Evolutionary conservation across 2,329 filamentous ascomycete genomes (phyloP).

Genomic region (Colletotrichum camelliae): DNA sequence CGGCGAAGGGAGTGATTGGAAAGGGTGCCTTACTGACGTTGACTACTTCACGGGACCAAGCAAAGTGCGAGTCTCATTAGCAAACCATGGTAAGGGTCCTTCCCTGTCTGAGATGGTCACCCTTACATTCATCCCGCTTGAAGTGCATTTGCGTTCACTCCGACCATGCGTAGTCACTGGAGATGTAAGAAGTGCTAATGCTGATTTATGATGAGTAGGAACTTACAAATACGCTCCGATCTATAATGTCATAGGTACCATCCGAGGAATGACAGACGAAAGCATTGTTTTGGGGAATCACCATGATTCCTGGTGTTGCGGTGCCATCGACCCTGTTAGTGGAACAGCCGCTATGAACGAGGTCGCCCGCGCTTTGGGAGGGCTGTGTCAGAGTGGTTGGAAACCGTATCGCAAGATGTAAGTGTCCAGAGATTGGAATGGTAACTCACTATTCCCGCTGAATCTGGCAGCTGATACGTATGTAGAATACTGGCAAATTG

Average conservation of each 20-base stretch:
- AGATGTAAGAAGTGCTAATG: not conserved
- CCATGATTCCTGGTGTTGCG: not conserved
- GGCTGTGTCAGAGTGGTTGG: not conserved
- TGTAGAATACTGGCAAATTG: constrained; percentile 69
- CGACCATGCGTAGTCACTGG: not conserved
- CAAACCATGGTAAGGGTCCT: not conserved
- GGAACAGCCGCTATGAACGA: not conserved
- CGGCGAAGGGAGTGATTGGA: not conserved
- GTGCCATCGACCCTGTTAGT: not conserved
- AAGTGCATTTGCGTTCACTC: not conserved
- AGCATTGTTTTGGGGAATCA: not conserved
- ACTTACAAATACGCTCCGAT: not conserved
- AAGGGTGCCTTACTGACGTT: not conserved
- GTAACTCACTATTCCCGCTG: not conserved
- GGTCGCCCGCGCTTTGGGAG: not conserved
- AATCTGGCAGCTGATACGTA: constrained; percentile 28
- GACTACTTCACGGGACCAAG: not conserved
- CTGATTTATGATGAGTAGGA: not conserved
- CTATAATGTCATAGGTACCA: not conserved
- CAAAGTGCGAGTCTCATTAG: not conserved
- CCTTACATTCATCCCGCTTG: not conserved
- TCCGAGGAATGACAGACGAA: not conserved
- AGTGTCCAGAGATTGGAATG: not conserved
- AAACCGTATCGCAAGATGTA: not conserved
- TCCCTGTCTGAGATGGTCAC: not conserved